Evolutionary conservation across 352 stramenopile genomes (phyloP).

Genomic region (Phytophthora hibernalis): DNA sequence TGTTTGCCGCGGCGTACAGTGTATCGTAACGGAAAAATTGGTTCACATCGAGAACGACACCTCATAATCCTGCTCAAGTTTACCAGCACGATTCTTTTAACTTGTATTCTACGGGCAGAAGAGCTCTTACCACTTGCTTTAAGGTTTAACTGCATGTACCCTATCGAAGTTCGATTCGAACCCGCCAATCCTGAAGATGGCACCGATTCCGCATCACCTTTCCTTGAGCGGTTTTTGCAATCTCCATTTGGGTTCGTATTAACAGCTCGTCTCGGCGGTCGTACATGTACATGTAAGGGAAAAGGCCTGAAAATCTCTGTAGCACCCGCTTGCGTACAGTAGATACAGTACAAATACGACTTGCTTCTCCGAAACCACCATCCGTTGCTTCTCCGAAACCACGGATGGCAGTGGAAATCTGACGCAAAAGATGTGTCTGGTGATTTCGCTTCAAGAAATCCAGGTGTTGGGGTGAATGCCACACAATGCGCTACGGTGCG

Average conservation of each 20-base stretch:
- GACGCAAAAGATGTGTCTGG: background rate
- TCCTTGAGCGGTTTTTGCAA: background rate
- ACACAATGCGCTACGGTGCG: no score
- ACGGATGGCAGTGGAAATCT: slow-evolving; percentile 1
- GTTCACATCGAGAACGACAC: background rate
- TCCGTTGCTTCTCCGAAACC: no score
- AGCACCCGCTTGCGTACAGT: no score
- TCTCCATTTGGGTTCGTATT: background rate
- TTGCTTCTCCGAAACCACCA: no score
- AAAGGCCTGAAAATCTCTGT: no score
- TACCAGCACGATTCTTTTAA: background rate
- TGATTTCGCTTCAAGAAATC: background rate
- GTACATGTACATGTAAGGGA: no score
- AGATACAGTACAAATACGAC: background rate
- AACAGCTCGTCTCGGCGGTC: no score
- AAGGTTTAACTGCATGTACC: no score
- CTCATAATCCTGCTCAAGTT: background rate
- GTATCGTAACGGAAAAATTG: slow-evolving; percentile 10
- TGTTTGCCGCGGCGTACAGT: slow-evolving; percentile 21
- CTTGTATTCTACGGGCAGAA: background rate
- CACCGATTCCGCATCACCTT: slow-evolving; percentile 20
- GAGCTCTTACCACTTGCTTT: background rate
- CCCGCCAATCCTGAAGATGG: slow-evolving; percentile 28
- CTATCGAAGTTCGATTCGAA: no score
- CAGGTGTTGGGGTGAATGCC: background rate